A percentile compares a stretch with the other conserved stretches of the same genome.
phyloP scores from a whole-genome alignment of 2,329 filamentous ascomycete genomes.

The Pseudogymnoascus sp. region DNA sequence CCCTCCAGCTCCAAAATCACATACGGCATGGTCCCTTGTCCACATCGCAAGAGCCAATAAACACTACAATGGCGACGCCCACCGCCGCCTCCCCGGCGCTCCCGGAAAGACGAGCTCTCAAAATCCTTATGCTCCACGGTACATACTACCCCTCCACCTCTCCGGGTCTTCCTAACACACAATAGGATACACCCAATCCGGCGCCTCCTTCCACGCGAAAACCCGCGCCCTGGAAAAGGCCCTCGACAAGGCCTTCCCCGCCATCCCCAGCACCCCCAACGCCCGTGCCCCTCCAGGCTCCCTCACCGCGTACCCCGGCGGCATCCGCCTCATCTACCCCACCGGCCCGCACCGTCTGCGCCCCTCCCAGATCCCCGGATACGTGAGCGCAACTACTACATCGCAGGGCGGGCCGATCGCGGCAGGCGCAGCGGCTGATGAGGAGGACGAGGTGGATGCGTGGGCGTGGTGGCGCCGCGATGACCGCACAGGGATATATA shows the following conservation, averaged over 20 bases:
- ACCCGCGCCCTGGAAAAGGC: conserved; percentile 79
- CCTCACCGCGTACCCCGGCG: conserved; percentile 32
- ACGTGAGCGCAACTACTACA: conserved; percentile 31
- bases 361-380: conserved; percentile 63
- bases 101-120: conserved; percentile 32
- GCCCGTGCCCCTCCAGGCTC: conserved; percentile 45
- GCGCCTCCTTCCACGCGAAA: conserved; percentile 76
- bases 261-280: conserved; percentile 45
- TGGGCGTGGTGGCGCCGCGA: conserved; percentile 80
- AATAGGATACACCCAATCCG: conserved; percentile 82
- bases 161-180: neutral
- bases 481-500: conserved; percentile 56
- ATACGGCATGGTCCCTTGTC: neutral
- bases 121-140: conserved; percentile 74
- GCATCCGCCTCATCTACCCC: conserved; percentile 55
- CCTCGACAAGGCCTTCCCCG: conserved; percentile 63
- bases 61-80: conserved; percentile 4
- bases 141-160: conserved; percentile 18
- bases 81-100: neutral
- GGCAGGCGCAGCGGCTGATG: conserved; percentile 32
- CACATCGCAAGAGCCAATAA: neutral
- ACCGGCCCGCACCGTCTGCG: conserved; percentile 58
- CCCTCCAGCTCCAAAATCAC: conserved; percentile 5
- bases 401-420: conserved; percentile 25
- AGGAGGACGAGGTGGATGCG: conserved; percentile 51